Conservation (phyloP, 345 rosid species). For the Salix arbutifolia region DNA sequence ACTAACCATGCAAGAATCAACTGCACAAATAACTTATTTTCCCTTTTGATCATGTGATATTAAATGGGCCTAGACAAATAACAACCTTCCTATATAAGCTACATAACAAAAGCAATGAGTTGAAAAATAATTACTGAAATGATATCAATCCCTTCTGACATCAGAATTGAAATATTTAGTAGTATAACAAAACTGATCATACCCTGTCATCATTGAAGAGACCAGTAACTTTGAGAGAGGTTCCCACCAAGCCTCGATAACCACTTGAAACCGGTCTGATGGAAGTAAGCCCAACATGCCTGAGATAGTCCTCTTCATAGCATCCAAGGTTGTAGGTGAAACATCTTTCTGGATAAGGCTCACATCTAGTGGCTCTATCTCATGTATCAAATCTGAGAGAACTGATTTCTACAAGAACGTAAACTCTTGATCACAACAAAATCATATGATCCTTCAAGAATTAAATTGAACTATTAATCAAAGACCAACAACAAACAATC, state of each 20-base stretch:
- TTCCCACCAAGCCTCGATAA: slow-evolving; percentile 87
- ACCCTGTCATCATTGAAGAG: slow-evolving; percentile 99
- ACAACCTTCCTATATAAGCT: neutral
- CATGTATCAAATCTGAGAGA: slow-evolving; percentile 66
- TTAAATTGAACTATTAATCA: neutral
- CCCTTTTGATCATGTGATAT: neutral
- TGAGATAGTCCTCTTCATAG: slow-evolving; percentile 93
- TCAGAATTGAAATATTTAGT: neutral
- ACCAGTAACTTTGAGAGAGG: slow-evolving; percentile 81
- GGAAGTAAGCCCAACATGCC: slow-evolving; percentile 98
- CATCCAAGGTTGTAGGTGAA: slow-evolving; percentile 77
- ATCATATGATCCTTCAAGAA: neutral
- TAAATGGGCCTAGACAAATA: neutral
- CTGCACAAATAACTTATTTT: neutral
- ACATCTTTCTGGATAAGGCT: slow-evolving; percentile 87
- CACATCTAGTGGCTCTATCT: slow-evolving; percentile 89
- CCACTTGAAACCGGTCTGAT: slow-evolving; percentile 83
- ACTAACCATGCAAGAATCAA: neutral
- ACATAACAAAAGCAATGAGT: neutral
- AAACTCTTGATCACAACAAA: neutral
- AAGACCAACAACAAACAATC: neutral
- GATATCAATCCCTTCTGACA: neutral
- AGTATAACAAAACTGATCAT: slow-evolving; percentile 22
- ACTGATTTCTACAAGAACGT: slow-evolving; percentile 49
- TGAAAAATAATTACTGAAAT: neutral